Evolutionary conservation across 2,329 filamentous ascomycete genomes (phyloP), one percentile per base, ranked within the genome.

Genomic region (Phaeoacremonium minimum): DNA sequence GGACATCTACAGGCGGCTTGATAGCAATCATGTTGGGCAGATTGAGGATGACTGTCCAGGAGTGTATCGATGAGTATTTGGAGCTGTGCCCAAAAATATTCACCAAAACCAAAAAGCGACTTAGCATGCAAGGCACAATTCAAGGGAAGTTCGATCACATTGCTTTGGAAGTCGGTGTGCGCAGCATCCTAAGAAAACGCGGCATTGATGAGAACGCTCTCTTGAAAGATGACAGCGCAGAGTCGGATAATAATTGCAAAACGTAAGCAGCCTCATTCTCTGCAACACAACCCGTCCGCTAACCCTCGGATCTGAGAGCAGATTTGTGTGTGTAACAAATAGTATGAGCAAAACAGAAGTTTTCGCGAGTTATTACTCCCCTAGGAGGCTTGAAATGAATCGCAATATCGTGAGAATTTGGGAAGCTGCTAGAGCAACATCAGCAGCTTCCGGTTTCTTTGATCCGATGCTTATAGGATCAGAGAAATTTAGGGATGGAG

Each of bases 21-120:
- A 64, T 68, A 19, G 63, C 64, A 4, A 55, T 69, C 16, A 66
- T 71, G 58, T 55, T 69, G 7, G 62, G 63, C n/a, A 55, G 60
- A 4, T 50, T 70, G 6, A 44, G 55, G 28, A 63, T 69, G 58
- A 26, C 22, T n/a, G 22, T 26, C n/a, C 9, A 26, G 2, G 22
- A 26, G 22, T 26, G 22, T 26, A 26, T 26, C n/a, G 22, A 26
- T 26, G 22, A 9, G 9, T 26, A 26, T n/a, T 9, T n/a, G 9
- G 22, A n/a, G 9, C n/a, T 26, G n/a, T 26, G 9, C 22, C 9
- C 9, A 9, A 26, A 26, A n/a, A n/a, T 26, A 9, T 26, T 26
- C 22, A n/a, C 9, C 9, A 26, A 26, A n/a, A 26, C 9, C 9
- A 26, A n/a, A 9, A 9, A n/a, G 9, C 22, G 22, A 9, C 9